phyloP scores from a whole-genome alignment of 352 stramenopile genomes.

The Globisporangium alternatum region DNA sequence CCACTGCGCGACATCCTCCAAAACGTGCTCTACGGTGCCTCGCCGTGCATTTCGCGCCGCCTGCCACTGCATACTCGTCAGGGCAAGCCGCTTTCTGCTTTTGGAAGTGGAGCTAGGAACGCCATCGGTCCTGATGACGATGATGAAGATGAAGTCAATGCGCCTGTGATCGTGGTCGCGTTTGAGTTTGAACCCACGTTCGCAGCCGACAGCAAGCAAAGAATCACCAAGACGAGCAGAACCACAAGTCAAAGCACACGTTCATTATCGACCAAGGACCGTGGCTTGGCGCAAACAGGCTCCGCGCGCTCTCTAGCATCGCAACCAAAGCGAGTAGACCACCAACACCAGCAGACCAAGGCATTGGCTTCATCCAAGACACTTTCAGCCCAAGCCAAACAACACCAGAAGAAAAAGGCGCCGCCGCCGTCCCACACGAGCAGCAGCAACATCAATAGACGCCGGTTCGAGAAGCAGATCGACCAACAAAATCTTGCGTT shows the following conservation, averaged over 20 bases:
- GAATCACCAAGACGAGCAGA: neutral
- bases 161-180: slow-evolving; percentile 29
- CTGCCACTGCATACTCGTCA: slow-evolving; percentile 39
- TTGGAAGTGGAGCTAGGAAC: neutral
- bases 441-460: slow-evolving; percentile 59
- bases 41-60: slow-evolving; percentile 21
- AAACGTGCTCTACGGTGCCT: slow-evolving; percentile 23
- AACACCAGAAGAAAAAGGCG: slow-evolving; percentile 2
- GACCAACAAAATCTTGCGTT: slow-evolving; percentile 56
- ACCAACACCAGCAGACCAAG: neutral
- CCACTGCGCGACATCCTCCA: slow-evolving; percentile 36
- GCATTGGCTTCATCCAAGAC: neutral
- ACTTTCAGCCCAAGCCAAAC: neutral
- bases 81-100: slow-evolving; percentile 23
- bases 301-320: neutral
- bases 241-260: neutral
- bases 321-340: slow-evolving; percentile 6
- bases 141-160: neutral
- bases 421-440: slow-evolving; percentile 26
- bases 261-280: neutral
- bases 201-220: slow-evolving; percentile 3
- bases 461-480: slow-evolving; percentile 51
- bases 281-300: neutral
- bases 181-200: slow-evolving; percentile 48
- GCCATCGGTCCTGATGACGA: neutral